phyloP scores from a whole-genome alignment of 345 rosid genomes.

The Eucalyptus marginata region DNA sequence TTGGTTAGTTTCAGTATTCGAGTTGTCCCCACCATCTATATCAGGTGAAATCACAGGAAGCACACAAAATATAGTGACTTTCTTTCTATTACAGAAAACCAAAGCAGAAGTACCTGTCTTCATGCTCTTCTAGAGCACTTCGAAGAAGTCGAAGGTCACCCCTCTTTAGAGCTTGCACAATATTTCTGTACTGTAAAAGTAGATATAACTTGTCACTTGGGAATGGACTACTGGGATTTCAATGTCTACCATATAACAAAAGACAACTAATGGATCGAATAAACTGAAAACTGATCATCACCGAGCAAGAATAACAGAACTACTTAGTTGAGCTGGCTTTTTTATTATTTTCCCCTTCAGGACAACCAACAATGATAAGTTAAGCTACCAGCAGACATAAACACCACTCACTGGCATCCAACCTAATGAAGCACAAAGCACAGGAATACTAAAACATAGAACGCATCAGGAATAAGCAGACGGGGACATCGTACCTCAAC shows the following conservation, averaged over 20 bases:
- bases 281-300: background rate
- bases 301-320: background rate
- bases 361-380: background rate
- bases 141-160: conserved; percentile 94
- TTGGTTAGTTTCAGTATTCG: background rate
- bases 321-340: background rate
- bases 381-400: background rate
- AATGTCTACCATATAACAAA: background rate
- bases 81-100: background rate
- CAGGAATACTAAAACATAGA: background rate
- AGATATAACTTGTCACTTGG: background rate
- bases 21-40: background rate
- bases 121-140: conserved; percentile 75
- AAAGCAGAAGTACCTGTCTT: conserved; percentile 48
- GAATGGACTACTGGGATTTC: background rate
- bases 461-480: background rate
- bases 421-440: background rate
- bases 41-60: background rate
- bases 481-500: conserved; percentile 45
- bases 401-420: background rate
- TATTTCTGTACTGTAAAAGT: conserved; percentile 49
- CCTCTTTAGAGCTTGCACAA: conserved; percentile 56
- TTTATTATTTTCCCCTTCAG: background rate
- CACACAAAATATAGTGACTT: background rate
- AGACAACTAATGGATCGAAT: background rate